Conservation (phyloP, 371 early-diverging fungal genomes). For the Mortierella sp. region DNA sequence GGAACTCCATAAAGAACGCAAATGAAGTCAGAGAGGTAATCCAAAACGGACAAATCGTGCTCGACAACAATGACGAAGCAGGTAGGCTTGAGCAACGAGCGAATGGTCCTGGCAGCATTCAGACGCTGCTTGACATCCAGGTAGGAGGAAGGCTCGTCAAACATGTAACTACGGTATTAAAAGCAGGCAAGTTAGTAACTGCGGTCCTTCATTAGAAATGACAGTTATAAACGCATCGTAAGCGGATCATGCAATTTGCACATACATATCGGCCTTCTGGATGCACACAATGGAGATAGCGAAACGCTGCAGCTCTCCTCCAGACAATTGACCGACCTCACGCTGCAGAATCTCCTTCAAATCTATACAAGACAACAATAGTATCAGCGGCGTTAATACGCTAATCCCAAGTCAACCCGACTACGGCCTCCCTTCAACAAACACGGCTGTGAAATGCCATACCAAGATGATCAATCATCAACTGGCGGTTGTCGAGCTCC, state of each 20-base stretch:
- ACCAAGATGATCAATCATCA: conserved; percentile 83
- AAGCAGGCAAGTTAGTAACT: not conserved
- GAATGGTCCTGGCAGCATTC: conserved; percentile 96
- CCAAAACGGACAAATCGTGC: conserved; percentile 99
- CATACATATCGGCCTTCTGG: conserved; percentile 91
- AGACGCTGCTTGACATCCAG: conserved; percentile 99
- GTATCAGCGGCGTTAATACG: conserved; percentile 31
- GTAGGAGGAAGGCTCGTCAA: conserved; percentile 99
- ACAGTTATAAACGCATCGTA: too few relatives aligned
- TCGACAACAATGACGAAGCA: conserved; percentile 98
- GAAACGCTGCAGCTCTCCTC: conserved; percentile 99
- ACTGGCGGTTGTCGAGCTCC: conserved; percentile 79
- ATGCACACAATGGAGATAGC: conserved; percentile 94
- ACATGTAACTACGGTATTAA: conserved; percentile 85
- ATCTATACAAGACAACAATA: conserved; percentile 59
- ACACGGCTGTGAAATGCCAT: conserved; percentile 7
- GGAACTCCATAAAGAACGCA: conserved; percentile 99
- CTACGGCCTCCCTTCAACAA: too few relatives aligned
- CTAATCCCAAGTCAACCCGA: too few relatives aligned
- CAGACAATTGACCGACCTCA: conserved; percentile 94
- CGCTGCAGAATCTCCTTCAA: conserved; percentile 90
- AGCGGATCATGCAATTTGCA: conserved; percentile 5
- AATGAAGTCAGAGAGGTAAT: conserved; percentile 99
- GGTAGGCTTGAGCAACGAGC: conserved; percentile 80
- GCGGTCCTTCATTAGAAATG: too few relatives aligned